Conservation (phyloP, 2,329 filamentous ascomycete species). For the Nemania sp. region DNA sequence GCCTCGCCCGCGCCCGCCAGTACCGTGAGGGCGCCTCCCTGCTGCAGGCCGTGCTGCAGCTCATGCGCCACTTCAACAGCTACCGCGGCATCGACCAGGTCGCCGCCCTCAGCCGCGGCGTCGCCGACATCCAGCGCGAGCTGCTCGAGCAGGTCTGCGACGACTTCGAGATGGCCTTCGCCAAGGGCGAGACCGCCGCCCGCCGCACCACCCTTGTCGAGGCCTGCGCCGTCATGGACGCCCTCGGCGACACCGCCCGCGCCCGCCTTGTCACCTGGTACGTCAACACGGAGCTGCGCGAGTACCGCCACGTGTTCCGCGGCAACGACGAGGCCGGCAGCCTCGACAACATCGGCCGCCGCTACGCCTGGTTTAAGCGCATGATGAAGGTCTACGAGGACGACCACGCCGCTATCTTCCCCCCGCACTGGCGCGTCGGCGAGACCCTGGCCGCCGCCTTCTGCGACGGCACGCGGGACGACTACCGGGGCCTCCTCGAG, state of each 20-base stretch:
- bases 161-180: conserved; percentile 95
- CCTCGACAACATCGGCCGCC: conserved; percentile 91
- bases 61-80: conserved; percentile 98
- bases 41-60: conserved; percentile 91
- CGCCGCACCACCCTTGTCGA: conserved; percentile 76
- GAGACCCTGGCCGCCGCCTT: conserved; percentile 90
- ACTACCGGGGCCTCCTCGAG: conserved; percentile 92
- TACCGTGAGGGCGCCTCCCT: conserved; percentile 95
- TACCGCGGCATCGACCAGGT: conserved; percentile 99
- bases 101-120: conserved; percentile 86
- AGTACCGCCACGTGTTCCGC: conserved; percentile 94
- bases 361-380: conserved; percentile 95
- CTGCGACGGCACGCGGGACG: conserved; percentile 92
- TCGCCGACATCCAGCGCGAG: conserved; percentile 90
- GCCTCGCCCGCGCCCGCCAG: conserved; percentile 81
- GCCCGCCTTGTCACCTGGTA: conserved; percentile 91
- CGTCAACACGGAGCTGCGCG: conserved; percentile 92
- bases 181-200: conserved; percentile 78
- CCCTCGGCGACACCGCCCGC: conserved; percentile 84
- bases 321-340: conserved; percentile 96
- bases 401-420: conserved; percentile 88
- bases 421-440: conserved; percentile 83
- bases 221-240: conserved; percentile 92
- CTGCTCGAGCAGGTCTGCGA: conserved; percentile 97
- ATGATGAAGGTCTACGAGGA: conserved; percentile 96